These are phyloP conservation scores for Polygonum aviculare DNA, from an alignment of 148 eudicot species.

Conservation along the genomic window DNA sequence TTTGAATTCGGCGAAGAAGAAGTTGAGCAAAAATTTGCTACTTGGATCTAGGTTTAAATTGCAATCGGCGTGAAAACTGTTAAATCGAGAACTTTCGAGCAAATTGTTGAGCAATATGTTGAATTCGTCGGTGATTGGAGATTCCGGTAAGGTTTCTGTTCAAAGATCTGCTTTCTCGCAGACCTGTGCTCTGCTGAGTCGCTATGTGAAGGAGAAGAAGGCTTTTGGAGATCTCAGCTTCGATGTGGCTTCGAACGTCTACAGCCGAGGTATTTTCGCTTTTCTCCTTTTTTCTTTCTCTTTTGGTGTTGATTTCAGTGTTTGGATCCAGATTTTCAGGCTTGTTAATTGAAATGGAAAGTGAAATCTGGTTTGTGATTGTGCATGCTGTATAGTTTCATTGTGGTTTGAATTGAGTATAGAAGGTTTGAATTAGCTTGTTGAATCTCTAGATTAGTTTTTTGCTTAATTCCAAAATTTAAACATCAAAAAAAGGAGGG, in stretches of 20 bases:
- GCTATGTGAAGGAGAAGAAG: conserved; percentile 48
- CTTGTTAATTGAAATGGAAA: background rate
- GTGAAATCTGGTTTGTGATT: background rate
- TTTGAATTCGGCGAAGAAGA: background rate
- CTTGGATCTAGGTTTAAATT: background rate
- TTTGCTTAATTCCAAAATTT: no score
- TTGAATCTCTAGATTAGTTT: no score
- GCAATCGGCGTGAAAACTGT: background rate
- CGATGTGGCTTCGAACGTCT: conserved; percentile 24
- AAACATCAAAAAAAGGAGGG: no score
- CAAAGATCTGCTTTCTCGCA: conserved; percentile 19
- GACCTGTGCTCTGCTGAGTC: conserved; percentile 52
- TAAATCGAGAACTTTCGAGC: background rate
- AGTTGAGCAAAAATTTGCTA: background rate
- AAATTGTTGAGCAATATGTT: conserved; percentile 4
- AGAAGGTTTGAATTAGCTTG: no score
- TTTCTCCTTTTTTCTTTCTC: background rate
- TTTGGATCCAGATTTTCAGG: background rate
- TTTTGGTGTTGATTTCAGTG: background rate
- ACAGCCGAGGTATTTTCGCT: conserved; percentile 20
- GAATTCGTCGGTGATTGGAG: conserved; percentile 2
- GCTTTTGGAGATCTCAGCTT: conserved; percentile 31
- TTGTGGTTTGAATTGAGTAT: no score
- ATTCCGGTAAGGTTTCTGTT: conserved; percentile 5
- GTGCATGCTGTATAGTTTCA: background rate